Percentiles rank a stretch among this genome's conserved stretches.
Conservation (phyloP, 768 basidiomycete genomes). For the Collybiopsis luxurians region DNA sequence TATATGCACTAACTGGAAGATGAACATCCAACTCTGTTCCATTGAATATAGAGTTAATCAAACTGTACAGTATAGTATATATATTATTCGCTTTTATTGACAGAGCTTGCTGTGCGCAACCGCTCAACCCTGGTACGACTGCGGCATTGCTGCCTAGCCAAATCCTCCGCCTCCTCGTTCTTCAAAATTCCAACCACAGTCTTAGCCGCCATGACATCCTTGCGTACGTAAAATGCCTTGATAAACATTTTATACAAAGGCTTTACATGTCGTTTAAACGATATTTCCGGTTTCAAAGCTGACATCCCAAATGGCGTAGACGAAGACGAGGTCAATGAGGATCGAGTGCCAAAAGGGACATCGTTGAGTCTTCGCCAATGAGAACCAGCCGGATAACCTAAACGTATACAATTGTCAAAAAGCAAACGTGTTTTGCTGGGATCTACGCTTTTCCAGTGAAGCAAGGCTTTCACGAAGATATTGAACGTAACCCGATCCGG, state of each 20-base stretch:
- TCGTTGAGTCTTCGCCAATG: slow-evolving; percentile 24
- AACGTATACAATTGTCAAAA: slow-evolving; percentile 62
- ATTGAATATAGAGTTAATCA: too few relatives aligned
- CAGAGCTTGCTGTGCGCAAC: background rate
- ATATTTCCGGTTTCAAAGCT: slow-evolving; percentile 39
- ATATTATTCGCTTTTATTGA: background rate
- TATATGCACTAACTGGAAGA: too few relatives aligned
- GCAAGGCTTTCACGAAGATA: slow-evolving; percentile 58
- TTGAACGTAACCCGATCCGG: slow-evolving; percentile 73
- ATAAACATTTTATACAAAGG: slow-evolving; percentile 77
- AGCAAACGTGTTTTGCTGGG: slow-evolving; percentile 43
- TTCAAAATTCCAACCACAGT: slow-evolving; percentile 55
- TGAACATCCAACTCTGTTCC: too few relatives aligned
- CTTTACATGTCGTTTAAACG: slow-evolving; percentile 55
- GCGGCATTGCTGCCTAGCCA: slow-evolving; percentile 7
- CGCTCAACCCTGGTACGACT: background rate
- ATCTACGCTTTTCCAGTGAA: slow-evolving; percentile 52
- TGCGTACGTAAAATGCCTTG: slow-evolving; percentile 54
- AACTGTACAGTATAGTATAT: too few relatives aligned
- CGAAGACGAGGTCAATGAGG: slow-evolving; percentile 11
- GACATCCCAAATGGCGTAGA: slow-evolving; percentile 27
- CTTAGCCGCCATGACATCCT: slow-evolving; percentile 52
- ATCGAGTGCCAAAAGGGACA: slow-evolving; percentile 45
- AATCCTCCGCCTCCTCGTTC: slow-evolving; percentile 31
- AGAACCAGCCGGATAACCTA: slow-evolving; percentile 52